These are phyloP conservation scores for Malus hybrid DNA, from an alignment of 331 rosid species.

Conservation along the genomic window DNA sequence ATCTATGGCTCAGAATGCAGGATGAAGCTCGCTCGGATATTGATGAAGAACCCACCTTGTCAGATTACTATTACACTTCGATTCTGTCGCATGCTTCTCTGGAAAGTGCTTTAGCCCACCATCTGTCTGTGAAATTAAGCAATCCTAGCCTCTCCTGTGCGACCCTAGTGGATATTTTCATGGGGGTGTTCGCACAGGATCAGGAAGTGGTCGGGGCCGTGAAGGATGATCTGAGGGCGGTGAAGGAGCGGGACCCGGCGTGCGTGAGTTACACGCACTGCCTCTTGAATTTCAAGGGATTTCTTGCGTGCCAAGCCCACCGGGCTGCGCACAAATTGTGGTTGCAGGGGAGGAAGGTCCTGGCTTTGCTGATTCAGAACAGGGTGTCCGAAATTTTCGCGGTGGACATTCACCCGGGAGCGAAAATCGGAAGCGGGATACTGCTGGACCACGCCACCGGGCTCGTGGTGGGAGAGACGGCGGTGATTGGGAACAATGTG, in stretches of 20 bases:
- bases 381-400: slow-evolving; percentile 66
- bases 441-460: slow-evolving; percentile 88
- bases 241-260: slow-evolving; percentile 79
- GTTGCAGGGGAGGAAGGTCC: slow-evolving; percentile 43
- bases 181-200: slow-evolving; percentile 30
- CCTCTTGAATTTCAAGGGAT: slow-evolving; percentile 72
- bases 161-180: slow-evolving; percentile 50
- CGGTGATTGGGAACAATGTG: slow-evolving; percentile 81
- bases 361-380: slow-evolving; percentile 69
- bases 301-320: slow-evolving; percentile 72
- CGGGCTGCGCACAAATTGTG: slow-evolving; percentile 68
- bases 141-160: slow-evolving; percentile 36
- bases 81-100: slow-evolving; percentile 45
- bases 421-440: slow-evolving; percentile 70
- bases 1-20: slow-evolving; percentile 51
- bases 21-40: slow-evolving; percentile 65
- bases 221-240: slow-evolving; percentile 53
- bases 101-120: slow-evolving; percentile 56
- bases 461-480: slow-evolving; percentile 77
- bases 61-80: slow-evolving; percentile 36
- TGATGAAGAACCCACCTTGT: slow-evolving; percentile 57
- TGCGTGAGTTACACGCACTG: slow-evolving; percentile 81
- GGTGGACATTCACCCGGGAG: slow-evolving; percentile 87
- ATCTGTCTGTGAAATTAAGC: slow-evolving; percentile 52
- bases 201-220: slow-evolving; percentile 34